Evolutionary conservation across 345 rosid genomes (phyloP).

Genomic region (Clausena lansium): DNA sequence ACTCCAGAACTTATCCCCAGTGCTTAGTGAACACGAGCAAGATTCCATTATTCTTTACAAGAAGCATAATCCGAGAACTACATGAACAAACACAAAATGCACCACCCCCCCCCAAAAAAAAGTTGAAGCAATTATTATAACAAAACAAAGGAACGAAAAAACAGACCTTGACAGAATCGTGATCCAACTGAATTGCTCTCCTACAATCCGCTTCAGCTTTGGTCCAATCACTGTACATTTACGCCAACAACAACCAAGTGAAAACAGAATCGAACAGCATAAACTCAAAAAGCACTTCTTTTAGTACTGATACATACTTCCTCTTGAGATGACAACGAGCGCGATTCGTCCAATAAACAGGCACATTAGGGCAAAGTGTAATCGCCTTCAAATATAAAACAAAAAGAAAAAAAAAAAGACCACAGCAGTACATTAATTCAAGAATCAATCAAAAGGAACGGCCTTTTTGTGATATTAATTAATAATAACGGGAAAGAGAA

Average conservation of each 20-base stretch:
- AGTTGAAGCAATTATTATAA: neutral
- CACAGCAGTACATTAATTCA: neutral
- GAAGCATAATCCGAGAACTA: neutral
- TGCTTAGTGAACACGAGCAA: too few relatives aligned
- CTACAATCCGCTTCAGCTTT: slow-evolving; percentile 83
- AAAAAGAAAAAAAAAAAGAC: neutral
- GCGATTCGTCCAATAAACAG: slow-evolving; percentile 90
- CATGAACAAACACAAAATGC: too few relatives aligned
- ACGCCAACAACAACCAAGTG: neutral
- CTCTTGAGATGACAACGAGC: slow-evolving; percentile 84
- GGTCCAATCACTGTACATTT: slow-evolving; percentile 63
- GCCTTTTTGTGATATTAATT: too few relatives aligned
- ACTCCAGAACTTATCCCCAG: neutral
- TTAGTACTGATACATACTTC: slow-evolving; percentile 56
- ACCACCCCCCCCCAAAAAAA: too few relatives aligned
- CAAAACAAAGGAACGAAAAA: neutral
- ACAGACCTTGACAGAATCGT: slow-evolving; percentile 63
- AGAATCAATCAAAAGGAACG: neutral
- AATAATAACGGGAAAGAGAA: too few relatives aligned
- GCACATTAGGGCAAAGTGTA: slow-evolving; percentile 74
- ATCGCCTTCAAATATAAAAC: slow-evolving; percentile 56
- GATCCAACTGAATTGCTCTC: slow-evolving; percentile 70
- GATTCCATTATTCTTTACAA: too few relatives aligned
- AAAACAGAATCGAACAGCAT: neutral
- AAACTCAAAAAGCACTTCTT: neutral